Conservation (phyloP, 305 asterid genomes). For the Fraxinus sp. region DNA sequence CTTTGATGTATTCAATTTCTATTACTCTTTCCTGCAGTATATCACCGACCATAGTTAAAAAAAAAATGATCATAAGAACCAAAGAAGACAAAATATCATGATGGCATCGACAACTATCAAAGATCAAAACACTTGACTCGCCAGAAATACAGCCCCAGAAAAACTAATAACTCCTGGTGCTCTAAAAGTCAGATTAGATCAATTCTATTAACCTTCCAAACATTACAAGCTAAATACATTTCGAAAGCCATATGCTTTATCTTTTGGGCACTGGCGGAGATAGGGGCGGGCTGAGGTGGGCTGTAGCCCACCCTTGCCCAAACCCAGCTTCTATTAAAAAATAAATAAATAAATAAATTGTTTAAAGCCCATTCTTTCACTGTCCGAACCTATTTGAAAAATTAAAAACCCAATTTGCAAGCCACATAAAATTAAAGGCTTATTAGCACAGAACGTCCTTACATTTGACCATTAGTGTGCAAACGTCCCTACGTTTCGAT, state of each 20-base stretch:
- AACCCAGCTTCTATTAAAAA: too few relatives aligned
- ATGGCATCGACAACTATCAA: background rate
- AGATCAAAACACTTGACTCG: background rate
- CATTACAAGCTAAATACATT: background rate
- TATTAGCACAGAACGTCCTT: too few relatives aligned
- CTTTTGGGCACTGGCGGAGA: background rate
- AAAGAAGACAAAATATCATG: background rate
- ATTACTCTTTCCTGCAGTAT: slow-evolving; percentile 70
- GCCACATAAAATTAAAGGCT: too few relatives aligned
- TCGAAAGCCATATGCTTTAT: background rate
- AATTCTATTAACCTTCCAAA: background rate
- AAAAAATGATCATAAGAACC: slow-evolving; percentile 2
- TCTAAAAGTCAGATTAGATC: background rate
- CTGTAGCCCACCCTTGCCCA: too few relatives aligned
- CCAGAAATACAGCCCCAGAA: background rate
- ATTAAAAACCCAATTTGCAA: too few relatives aligned
- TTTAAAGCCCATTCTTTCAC: too few relatives aligned
- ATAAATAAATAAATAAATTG: too few relatives aligned
- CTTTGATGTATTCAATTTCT: slow-evolving; percentile 86
- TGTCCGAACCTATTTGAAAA: too few relatives aligned
- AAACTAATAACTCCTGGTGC: background rate
- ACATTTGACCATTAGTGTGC: too few relatives aligned
- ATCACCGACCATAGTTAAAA: slow-evolving; percentile 11
- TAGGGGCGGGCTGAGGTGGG: too few relatives aligned
- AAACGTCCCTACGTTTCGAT: too few relatives aligned